These are phyloP conservation scores for Lanmaoa pseudosensibilis DNA, from an alignment of 768 basidiomycete genomes.

Conservation along the genomic window DNA sequence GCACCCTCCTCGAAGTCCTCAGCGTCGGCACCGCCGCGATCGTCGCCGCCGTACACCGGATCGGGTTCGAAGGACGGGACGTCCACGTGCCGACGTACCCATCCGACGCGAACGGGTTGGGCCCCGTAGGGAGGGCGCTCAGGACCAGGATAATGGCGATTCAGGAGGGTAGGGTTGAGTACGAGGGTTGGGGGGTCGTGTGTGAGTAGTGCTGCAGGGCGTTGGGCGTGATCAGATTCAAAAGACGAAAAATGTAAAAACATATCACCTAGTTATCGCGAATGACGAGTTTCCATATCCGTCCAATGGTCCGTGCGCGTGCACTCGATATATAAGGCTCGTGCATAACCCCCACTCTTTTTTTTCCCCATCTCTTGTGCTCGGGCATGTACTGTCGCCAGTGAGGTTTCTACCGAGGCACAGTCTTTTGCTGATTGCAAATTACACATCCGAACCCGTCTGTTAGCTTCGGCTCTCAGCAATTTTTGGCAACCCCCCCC, in stretches of 20 bases:
- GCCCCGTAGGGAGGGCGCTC: slow-evolving; percentile 64
- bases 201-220: slow-evolving; percentile 16
- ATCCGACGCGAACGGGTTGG: slow-evolving; percentile 38
- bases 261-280: too few relatives aligned
- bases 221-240: too few relatives aligned
- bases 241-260: too few relatives aligned
- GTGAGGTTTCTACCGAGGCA: slow-evolving; percentile 96
- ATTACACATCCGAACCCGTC: slow-evolving; percentile 96
- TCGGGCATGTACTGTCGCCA: slow-evolving; percentile 94
- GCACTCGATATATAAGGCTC: not conserved
- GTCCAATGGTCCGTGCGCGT: not conserved
- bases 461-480: slow-evolving; percentile 83
- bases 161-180: slow-evolving; percentile 65
- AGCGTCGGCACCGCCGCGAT: slow-evolving; percentile 84
- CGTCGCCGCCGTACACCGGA: slow-evolving; percentile 67
- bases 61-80: slow-evolving; percentile 71
- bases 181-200: slow-evolving; percentile 63
- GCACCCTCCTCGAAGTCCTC: slow-evolving; percentile 76
- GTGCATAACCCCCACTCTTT: too few relatives aligned
- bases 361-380: slow-evolving; percentile 76
- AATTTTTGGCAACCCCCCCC: slow-evolving; percentile 73
- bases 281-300: not conserved
- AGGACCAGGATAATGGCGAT: slow-evolving; percentile 74
- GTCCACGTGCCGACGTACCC: slow-evolving; percentile 59
- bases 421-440: slow-evolving; percentile 97